Percentiles rank a stretch among this genome's conserved stretches.
These are phyloP conservation scores for Candida mattraensis DNA, from an alignment of 805 yeast species.

Conservation along the genomic window DNA sequence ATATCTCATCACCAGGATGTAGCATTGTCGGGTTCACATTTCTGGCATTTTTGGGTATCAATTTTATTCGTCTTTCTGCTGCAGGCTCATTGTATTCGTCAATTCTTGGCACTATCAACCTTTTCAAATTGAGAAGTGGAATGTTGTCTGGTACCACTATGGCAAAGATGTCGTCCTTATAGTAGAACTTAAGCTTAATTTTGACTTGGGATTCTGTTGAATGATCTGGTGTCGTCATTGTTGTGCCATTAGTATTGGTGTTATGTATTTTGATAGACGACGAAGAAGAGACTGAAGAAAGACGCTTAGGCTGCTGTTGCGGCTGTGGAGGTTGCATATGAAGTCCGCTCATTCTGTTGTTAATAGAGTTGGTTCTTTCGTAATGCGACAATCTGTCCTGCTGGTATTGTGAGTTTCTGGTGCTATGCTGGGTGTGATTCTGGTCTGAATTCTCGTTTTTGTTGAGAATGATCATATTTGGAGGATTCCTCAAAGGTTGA, in stretches of 20 bases:
- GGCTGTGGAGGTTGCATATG: slow-evolving; percentile 20
- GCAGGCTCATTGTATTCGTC: slow-evolving; percentile 30
- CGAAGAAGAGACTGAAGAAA: slow-evolving; percentile 23
- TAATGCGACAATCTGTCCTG: slow-evolving; percentile 55
- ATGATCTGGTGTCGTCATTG: slow-evolving; percentile 1
- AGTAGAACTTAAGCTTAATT: slow-evolving; percentile 71
- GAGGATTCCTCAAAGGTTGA: slow-evolving; percentile 32
- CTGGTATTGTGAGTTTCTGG: slow-evolving; percentile 41
- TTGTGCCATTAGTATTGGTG: slow-evolving; percentile 8
- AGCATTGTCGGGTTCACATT: slow-evolving; percentile 26
- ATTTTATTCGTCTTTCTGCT: slow-evolving; percentile 22
- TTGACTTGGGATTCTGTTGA: slow-evolving; percentile 31
- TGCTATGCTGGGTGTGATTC: slow-evolving; percentile 17
- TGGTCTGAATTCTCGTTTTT: slow-evolving; percentile 15
- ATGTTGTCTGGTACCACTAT: slow-evolving; percentile 36
- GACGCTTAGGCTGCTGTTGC: slow-evolving; percentile 16
- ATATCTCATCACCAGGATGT: slow-evolving; percentile 20
- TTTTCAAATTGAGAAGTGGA: slow-evolving; percentile 26
- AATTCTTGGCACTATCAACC: slow-evolving; percentile 29
- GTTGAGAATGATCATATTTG: slow-evolving; percentile 30
- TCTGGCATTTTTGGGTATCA: slow-evolving; percentile 30
- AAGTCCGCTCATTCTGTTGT: slow-evolving; percentile 25
- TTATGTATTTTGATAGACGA: slow-evolving; percentile 20
- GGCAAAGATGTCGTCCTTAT: slow-evolving; percentile 80
- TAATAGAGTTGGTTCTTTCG: slow-evolving; percentile 30